Base-by-base conservation (phyloP, 768 basidiomycete species). In the Kwoniella sp. region DNA sequence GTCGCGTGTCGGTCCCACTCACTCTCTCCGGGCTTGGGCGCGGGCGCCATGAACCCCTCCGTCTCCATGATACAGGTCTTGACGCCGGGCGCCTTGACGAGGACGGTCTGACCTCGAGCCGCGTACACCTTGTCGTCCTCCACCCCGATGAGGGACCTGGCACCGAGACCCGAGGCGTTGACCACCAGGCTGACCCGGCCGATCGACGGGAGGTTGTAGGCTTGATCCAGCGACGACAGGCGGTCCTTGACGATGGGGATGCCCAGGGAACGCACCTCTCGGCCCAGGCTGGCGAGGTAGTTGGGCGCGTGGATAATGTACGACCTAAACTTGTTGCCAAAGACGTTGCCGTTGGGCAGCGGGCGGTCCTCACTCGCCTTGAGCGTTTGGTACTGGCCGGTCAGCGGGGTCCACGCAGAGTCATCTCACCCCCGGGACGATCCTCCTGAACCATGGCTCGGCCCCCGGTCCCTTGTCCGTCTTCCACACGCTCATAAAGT, bases 91-190 rank as follows among this genome's bases (percentile, higher is more conserved):
- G 87, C 86, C 32, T 81, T 73, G 19, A 92, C 78, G 15, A 90
- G 70, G 8, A 91, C 83, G 0, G 87, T 85, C 75, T 93, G 91
- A 7, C 90, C 90, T 37, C 89, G 79, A 57, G 90, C 80, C 0
- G 90, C 88, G 67, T 81, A 83, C 20, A 90, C 76, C 20, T 76
- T 77, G 51, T 78, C 78, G 70, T 95, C 91, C 64, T 90, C 84
- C 2, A 92, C 82, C 5, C 89, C 90, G 11, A 86, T 81, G 36
- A 93, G 78, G 27, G 82, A 83, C 43, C 82, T 79, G 8, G 89
- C 83, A 3, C 82, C 83, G 7, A 84, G 75, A 9, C 79, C 79
- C 0, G 80, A 77, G 5, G 82, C 82, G 46, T 84, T 84, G 50
- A 84, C 71, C 12, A 84, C 73, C n/a, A 80, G 60, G 29, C 76